Evolutionary conservation across 2,329 filamentous ascomycete genomes (phyloP), one percentile per base, ranked within the genome.

Genomic region (Fusarium ramigenum): DNA sequence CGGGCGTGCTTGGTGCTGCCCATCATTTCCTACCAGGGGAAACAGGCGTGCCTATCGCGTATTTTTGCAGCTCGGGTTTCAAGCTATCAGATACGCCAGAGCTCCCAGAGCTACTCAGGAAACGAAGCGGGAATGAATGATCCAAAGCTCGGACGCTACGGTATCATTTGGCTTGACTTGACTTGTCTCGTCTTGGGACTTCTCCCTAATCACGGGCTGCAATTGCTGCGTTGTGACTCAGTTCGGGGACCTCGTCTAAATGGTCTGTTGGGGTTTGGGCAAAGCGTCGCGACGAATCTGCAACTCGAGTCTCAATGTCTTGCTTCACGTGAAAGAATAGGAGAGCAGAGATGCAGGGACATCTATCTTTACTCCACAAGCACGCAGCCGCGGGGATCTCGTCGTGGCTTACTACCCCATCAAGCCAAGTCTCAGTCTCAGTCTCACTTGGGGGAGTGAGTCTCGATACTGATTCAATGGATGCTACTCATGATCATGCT

Each of bases 321-420:
- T 72, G 70, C 63, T 68, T 68, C 63, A 68, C 49, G n/a, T 60
- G 56, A 66, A 60, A 62, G 60, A 63, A 70, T 59, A 53, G 50
- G 59, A 58, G 62, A 69, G 34, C 54, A 58, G 56, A 50, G 23
- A 36, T 44, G 60, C 62, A 65, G 60, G 37, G 64, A 52, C 50
- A 52, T 39, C 34, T 34, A 46, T 63, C 53, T 49, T 14, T 49
- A 49, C 60, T 63, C 72, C 69, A 71, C 72, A 59, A 28, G 53
- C 49, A 36, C 47, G 56, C 61, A 67, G 47, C 37, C 32, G 53
- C 39, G 30, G 56, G 61, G 57, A 61, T 66, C 40, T 43, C 32
- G 37, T 54, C 54, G 60, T 72, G 56, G 69, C 63, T 58, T 54
- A 69, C 46, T 39, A 49, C 47, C 42, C 43, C 47, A 64, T 34